Evolutionary conservation across 2,329 filamentous ascomycete genomes (phyloP).

Genomic region (Elsinoe perseae): DNA sequence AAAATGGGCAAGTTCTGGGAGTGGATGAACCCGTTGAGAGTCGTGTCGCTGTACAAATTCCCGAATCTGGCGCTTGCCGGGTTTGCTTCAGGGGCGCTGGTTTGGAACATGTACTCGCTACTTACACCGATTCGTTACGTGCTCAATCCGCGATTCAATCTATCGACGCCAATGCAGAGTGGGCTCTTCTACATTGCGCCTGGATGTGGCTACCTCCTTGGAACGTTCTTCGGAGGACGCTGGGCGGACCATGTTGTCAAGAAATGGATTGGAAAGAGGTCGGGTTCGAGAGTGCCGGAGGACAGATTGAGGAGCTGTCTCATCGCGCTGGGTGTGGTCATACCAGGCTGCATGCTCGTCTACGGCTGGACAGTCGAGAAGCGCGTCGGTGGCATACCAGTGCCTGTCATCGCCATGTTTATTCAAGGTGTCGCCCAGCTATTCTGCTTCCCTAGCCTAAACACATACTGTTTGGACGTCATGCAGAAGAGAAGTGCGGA

Average conservation of each 20-base stretch:
- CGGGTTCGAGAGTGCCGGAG: conserved; percentile 55
- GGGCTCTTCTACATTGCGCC: conserved; percentile 70
- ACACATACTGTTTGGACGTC: conserved; percentile 76
- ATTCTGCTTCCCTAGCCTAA: conserved; percentile 67
- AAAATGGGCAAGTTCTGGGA: conserved; percentile 50
- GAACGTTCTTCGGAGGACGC: conserved; percentile 63
- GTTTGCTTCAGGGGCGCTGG: conserved; percentile 53
- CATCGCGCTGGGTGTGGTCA: conserved; percentile 48
- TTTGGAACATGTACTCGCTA: conserved; percentile 70
- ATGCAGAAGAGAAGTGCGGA: conserved; percentile 65
- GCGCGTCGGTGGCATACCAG: conserved; percentile 46
- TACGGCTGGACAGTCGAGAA: conserved; percentile 60
- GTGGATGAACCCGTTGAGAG: conserved; percentile 60
- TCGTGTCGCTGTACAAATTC: conserved; percentile 57
- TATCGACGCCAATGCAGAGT: conserved; percentile 57
- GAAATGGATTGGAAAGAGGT: conserved; percentile 53
- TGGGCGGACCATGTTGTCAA: conserved; percentile 62
- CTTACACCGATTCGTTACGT: conserved; percentile 63
- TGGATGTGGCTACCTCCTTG: conserved; percentile 60
- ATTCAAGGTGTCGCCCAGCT: conserved; percentile 65
- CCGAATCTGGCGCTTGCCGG: conserved; percentile 59
- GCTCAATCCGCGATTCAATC: conserved; percentile 64
- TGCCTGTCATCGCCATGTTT: conserved; percentile 67
- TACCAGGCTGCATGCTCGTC: conserved; percentile 56
- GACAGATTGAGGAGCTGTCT: conserved; percentile 57